phyloP scores from a whole-genome alignment of 1,139 yeast genomes.

The Suhomyces choctaworum region DNA sequence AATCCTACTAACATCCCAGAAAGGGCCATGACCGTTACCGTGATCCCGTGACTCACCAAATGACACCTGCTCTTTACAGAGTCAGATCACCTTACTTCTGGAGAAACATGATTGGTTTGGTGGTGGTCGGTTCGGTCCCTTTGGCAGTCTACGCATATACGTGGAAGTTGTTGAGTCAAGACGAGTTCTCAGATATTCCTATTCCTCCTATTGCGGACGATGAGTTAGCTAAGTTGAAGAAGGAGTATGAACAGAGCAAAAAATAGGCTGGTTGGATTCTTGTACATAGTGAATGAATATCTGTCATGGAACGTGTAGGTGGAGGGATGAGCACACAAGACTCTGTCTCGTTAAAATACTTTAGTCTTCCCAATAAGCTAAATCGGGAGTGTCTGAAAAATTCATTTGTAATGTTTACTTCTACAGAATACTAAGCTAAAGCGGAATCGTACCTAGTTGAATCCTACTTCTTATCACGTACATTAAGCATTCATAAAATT shows the following conservation, averaged over 20 bases:
- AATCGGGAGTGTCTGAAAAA: too few relatives aligned
- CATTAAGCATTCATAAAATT: too few relatives aligned
- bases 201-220: conserved; percentile 86
- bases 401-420: too few relatives aligned
- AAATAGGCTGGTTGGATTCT: background rate
- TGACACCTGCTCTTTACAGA: conserved; percentile 91
- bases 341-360: too few relatives aligned
- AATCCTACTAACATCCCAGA: conserved; percentile 20
- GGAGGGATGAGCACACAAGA: background rate
- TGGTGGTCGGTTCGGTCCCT: conserved; percentile 59
- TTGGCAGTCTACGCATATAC: conserved; percentile 75
- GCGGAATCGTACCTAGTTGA: too few relatives aligned
- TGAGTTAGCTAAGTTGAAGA: conserved; percentile 68
- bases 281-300: conserved; percentile 4
- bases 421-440: too few relatives aligned
- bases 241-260: conserved; percentile 52
- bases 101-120: conserved; percentile 67
- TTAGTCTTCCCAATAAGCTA: too few relatives aligned
- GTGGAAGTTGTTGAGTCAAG: conserved; percentile 67
- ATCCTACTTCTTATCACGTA: too few relatives aligned
- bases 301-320: background rate
- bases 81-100: conserved; percentile 86
- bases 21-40: conserved; percentile 52
- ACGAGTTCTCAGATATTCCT: conserved; percentile 88
- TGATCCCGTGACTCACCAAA: conserved; percentile 76